Evolutionary conservation across 768 basidiomycete species (phyloP), one percentile per base, ranked within the genome.

Genomic region (Dacryopinax primogenitus): DNA sequence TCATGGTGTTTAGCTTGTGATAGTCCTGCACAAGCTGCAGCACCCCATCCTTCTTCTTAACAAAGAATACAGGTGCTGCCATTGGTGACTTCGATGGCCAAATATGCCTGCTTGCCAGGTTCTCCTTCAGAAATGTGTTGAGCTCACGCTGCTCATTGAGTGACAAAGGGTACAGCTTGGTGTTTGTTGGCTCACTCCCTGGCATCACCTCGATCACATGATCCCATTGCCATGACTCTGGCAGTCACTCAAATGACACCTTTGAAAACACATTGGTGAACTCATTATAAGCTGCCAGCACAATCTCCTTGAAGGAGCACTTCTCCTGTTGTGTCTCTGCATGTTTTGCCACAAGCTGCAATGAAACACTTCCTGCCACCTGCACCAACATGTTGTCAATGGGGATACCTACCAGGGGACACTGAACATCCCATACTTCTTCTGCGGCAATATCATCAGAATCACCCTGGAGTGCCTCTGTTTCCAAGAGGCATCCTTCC

Each of bases 11-110:
- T 62, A 66, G 41, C 6, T 62, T 18, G 26, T 71, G 62, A 61
- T 78, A 78, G 58, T 79, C 77, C 35, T 76, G 71, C 1, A 76
- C 70, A 0, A 70, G 71, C 0, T 71, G 64, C 0, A 77, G 66
- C 0, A 62, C 62, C 1, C 76, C 73, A 64, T 76, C 77, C 66
- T 78, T 75, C 69, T 78, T 78, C 26, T 72, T 72, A 3, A 77
- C 66, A 33, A 78, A 76, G 67, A 75, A 71, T 51, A 75, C 68
- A 30, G 67, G 65, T 1, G 66, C 47, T 1, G 71, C 68, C 62
- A 71, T 65, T 6, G 63, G 67, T 1, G 68, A 69, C 33, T 70
- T 68, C 1, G 71, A 72, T 9, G 69, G 70, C 0, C 63, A 18
- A 2, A 74, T 74, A 1, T 37, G 13, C 0, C 69, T 66, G 16